A percentile compares a stretch with the other conserved stretches of the same genome.
phyloP scores from a whole-genome alignment of 2,329 filamentous ascomycete genomes.

The Dactylellina parvicollis region DNA sequence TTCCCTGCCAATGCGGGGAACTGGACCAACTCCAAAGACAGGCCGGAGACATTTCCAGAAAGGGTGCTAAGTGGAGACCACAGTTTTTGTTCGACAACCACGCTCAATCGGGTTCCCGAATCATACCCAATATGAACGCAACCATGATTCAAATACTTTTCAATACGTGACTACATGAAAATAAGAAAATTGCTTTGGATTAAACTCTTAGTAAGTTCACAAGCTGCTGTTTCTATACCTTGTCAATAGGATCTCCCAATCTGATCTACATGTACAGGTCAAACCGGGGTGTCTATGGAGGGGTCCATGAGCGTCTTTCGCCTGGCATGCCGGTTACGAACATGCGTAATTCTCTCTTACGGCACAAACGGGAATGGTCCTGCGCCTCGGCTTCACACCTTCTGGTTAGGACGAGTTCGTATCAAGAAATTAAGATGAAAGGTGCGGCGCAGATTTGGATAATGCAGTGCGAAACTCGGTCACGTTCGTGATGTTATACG shows the following conservation, averaged over 20 bases:
- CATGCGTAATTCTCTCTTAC: slow-evolving; percentile 45
- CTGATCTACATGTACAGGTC: slow-evolving; percentile 33
- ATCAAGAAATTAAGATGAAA: slow-evolving; percentile 49
- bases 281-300: slow-evolving; percentile 21
- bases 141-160: slow-evolving; percentile 20
- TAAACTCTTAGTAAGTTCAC: slow-evolving; percentile 40
- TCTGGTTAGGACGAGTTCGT: slow-evolving; percentile 27
- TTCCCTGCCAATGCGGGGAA: slow-evolving; percentile 46
- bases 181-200: slow-evolving; percentile 14
- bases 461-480: slow-evolving; percentile 40
- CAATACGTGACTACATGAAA: slow-evolving; percentile 3
- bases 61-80: slow-evolving; percentile 6
- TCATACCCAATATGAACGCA: slow-evolving; percentile 17
- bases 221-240: slow-evolving; percentile 19
- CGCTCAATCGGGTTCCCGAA: slow-evolving; percentile 42
- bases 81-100: slow-evolving; percentile 13
- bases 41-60: slow-evolving; percentile 44
- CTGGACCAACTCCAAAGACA: slow-evolving; percentile 19
- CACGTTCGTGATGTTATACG: no score
- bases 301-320: slow-evolving; percentile 16
- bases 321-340: slow-evolving; percentile 35
- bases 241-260: slow-evolving; percentile 41
- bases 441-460: slow-evolving; percentile 27
- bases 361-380: slow-evolving; percentile 25
- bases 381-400: slow-evolving; percentile 33